These are phyloP conservation scores for Colletotrichum magnum DNA, from an alignment of 2,329 filamentous ascomycete genomes.

Conservation along the genomic window DNA sequence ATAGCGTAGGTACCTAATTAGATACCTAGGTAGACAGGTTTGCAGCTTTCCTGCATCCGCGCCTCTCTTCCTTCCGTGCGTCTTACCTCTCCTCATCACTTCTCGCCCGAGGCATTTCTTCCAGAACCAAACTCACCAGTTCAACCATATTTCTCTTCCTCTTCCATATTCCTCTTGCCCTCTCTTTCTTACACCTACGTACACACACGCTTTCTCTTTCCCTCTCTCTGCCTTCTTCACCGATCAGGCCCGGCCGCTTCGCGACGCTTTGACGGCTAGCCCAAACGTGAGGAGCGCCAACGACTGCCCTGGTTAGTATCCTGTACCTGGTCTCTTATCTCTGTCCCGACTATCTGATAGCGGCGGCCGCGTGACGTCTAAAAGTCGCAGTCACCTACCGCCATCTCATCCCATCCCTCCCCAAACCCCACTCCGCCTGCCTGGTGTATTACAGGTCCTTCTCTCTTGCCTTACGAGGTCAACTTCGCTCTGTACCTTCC, in stretches of 20 bases:
- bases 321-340: slow-evolving; percentile 36
- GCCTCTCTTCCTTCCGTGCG: slow-evolving; percentile 1
- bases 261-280: slow-evolving; percentile 28
- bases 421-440: slow-evolving; percentile 31
- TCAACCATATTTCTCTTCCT: slow-evolving; percentile 2
- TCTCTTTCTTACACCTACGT: not conserved
- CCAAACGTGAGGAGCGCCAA: slow-evolving; percentile 29
- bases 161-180: not conserved
- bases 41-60: not conserved
- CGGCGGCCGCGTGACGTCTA: slow-evolving; percentile 35
- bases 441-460: not conserved
- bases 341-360: slow-evolving; percentile 30
- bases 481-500: not conserved
- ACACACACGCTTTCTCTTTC: not conserved
- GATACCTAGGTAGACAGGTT: not conserved
- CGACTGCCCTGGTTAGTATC: slow-evolving; percentile 32
- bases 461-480: not conserved
- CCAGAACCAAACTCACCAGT: too few relatives aligned
- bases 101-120: too few relatives aligned
- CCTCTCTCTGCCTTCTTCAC: not conserved
- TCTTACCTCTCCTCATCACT: not conserved
- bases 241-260: slow-evolving; percentile 1
- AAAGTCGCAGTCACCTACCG: slow-evolving; percentile 35
- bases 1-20: not conserved
- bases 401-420: slow-evolving; percentile 34